Conservation (phyloP, 441 rosid genomes). For the Metrosideros polymorpha region DNA sequence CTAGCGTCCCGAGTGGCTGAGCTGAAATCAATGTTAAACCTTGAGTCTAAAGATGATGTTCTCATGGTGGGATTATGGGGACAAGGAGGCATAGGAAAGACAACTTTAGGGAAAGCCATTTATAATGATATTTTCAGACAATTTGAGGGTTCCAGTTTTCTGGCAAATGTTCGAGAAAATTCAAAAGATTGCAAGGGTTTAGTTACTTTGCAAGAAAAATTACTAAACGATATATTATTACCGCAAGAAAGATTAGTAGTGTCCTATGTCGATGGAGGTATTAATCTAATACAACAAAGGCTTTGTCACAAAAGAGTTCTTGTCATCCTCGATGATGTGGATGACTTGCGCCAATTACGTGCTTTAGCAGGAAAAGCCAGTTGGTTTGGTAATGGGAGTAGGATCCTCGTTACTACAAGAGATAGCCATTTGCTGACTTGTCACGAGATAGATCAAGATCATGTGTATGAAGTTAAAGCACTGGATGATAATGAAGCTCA, state of each 20-base stretch:
- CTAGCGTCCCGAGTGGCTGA: neutral
- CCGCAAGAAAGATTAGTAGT: neutral
- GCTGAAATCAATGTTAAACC: neutral
- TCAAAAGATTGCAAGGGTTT: neutral
- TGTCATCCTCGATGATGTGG: neutral
- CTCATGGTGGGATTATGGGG: neutral
- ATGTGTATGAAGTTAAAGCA: neutral
- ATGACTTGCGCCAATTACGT: rapidly evolving
- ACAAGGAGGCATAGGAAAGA: neutral
- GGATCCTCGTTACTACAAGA: neutral
- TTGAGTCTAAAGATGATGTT: neutral
- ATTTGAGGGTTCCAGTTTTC: neutral
- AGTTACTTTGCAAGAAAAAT: neutral
- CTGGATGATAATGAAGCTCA: rapidly evolving
- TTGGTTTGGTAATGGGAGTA: neutral
- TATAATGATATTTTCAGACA: neutral
- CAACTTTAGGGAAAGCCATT: neutral
- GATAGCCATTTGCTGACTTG: neutral
- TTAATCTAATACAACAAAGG: neutral
- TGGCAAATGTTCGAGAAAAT: neutral
- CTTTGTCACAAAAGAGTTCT: neutral
- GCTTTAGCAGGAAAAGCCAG: neutral
- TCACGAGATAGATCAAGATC: neutral
- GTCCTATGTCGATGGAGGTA: neutral
- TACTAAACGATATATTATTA: neutral